phyloP scores from a whole-genome alignment of 768 basidiomycete species.

The Jaapia argillacea region DNA sequence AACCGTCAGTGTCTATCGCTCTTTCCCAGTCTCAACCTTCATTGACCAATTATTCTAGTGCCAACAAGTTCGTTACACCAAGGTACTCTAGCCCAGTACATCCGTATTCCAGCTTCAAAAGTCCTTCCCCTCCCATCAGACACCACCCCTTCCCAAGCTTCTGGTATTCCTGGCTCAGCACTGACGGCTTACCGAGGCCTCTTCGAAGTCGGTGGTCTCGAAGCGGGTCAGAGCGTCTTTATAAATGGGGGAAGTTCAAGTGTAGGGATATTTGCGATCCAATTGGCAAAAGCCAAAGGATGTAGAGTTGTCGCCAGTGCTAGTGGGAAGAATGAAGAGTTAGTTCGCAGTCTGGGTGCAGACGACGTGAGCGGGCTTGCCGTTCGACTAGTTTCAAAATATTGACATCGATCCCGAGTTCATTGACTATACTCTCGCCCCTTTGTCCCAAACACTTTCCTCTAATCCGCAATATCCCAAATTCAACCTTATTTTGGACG shows the following conservation, averaged over 20 bases:
- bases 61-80: constrained; percentile 12
- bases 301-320: constrained; percentile 49
- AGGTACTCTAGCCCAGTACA: constrained; percentile 54
- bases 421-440: constrained; percentile 49
- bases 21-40: not conserved
- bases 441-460: constrained; percentile 35
- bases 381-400: not conserved
- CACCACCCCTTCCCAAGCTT: constrained; percentile 44
- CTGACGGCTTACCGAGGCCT: constrained; percentile 52
- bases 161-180: constrained; percentile 49
- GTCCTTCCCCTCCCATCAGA: constrained; percentile 36
- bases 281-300: constrained; percentile 58
- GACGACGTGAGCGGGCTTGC: constrained; percentile 30
- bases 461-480: constrained; percentile 35
- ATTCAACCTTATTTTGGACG: constrained; percentile 53
- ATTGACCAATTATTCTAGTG: not conserved
- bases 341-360: constrained; percentile 50
- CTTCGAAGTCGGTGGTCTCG: constrained; percentile 34
- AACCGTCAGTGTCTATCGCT: constrained; percentile 18
- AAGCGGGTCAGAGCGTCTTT: constrained; percentile 49
- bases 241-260: constrained; percentile 64
- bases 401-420: constrained; percentile 31
- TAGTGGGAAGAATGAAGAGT: constrained; percentile 47
- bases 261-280: constrained; percentile 63
- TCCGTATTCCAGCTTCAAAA: constrained; percentile 29